Evolutionary conservation across 2,329 filamentous ascomycete genomes (phyloP).

Genomic region (Grosmannia serpens): DNA sequence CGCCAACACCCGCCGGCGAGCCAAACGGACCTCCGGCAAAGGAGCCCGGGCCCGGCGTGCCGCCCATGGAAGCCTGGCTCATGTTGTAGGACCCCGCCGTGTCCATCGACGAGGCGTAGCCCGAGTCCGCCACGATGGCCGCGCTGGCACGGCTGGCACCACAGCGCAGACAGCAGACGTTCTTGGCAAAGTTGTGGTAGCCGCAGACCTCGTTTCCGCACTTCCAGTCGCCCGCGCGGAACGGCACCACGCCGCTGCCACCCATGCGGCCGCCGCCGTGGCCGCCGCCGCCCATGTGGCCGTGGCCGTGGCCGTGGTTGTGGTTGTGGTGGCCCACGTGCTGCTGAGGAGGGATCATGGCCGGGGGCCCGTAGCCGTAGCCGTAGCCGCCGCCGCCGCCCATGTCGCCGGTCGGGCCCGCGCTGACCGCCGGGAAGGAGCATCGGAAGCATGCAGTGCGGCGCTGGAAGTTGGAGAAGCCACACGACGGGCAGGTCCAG

Average conservation of each 20-base stretch:
- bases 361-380: conserved; percentile 54
- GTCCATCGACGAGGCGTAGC: conserved; percentile 85
- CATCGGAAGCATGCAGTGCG: conserved; percentile 98
- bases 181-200: conserved; percentile 99
- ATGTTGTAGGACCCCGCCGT: conserved; percentile 72
- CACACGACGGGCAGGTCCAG: conserved; percentile 97
- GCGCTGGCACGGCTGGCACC: conserved; percentile 90
- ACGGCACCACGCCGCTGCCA: conserved; percentile 79
- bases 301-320: conserved; percentile 31
- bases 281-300: conserved; percentile 54
- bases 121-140: conserved; percentile 87
- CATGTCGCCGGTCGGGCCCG: conserved; percentile 57
- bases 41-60: conserved; percentile 59
- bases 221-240: conserved; percentile 98
- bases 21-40: conserved; percentile 63
- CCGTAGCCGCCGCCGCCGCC: conserved; percentile 46
- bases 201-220: conserved; percentile 94
- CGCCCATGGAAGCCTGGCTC: conserved; percentile 78
- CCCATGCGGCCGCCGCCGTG: conserved; percentile 64
- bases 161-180: conserved; percentile 92
- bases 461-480: conserved; percentile 98
- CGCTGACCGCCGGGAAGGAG: conserved; percentile 90
- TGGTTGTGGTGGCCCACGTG: conserved; percentile 40
- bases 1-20: conserved; percentile 34
- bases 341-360: conserved; percentile 68